Conservation (phyloP, 345 rosid species). For the Cardamine resedifolia region DNA sequence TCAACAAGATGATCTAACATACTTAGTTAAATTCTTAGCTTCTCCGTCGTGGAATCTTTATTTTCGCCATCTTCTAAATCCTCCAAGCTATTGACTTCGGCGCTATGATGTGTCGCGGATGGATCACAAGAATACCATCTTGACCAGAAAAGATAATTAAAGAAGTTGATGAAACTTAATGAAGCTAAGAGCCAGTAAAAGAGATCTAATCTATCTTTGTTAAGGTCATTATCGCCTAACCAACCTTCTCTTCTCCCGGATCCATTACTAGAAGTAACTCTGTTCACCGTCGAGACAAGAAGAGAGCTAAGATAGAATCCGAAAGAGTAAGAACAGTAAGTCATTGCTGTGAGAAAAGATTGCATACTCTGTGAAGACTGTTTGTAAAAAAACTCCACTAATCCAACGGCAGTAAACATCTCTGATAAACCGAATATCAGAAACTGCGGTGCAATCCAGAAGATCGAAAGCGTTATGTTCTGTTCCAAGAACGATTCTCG, state of each 20-base stretch:
- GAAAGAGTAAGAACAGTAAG: constrained; percentile 65
- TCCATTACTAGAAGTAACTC: constrained; percentile 41
- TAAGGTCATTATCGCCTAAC: constrained; percentile 57
- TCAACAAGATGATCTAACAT: constrained; percentile 10
- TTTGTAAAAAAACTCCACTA: constrained; percentile 71
- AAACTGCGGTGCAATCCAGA: constrained; percentile 74
- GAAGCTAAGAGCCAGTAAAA: constrained; percentile 73
- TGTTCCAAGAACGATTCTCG: constrained; percentile 28
- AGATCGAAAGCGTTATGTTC: constrained; percentile 43
- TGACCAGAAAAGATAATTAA: constrained; percentile 53
- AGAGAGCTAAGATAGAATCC: constrained; percentile 68
- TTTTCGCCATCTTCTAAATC: constrained; percentile 23
- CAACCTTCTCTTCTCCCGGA: constrained; percentile 47
- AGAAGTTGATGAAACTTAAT: constrained; percentile 56
- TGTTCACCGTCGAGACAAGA: constrained; percentile 59
- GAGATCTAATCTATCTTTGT: constrained; percentile 55
- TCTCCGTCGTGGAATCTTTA: constrained; percentile 7
- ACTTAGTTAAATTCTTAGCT: constrained; percentile 19
- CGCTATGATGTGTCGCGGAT: constrained; percentile 41
- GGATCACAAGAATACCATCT: constrained; percentile 56
- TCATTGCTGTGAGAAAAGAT: constrained; percentile 62
- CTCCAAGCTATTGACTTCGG: constrained; percentile 42
- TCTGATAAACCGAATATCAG: constrained; percentile 62
- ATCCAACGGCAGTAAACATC: constrained; percentile 73
- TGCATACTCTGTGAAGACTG: constrained; percentile 64